Evolutionary conservation across 2,329 filamentous ascomycete genomes (phyloP).

Genomic region (Oidium heveae): DNA sequence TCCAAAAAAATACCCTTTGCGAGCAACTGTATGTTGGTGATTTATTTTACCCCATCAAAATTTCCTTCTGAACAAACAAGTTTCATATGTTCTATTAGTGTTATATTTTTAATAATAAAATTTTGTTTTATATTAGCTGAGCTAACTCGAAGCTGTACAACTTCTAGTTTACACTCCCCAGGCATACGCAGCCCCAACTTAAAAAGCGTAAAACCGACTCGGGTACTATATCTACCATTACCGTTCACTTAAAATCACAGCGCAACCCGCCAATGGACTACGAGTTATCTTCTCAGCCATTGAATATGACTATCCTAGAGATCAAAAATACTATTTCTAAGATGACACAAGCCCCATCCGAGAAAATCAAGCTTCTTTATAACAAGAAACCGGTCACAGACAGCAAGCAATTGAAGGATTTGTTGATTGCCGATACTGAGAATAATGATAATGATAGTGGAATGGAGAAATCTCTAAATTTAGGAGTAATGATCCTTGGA

Average conservation of each 20-base stretch:
- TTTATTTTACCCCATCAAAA: no score
- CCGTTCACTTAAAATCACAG: constrained; percentile 45
- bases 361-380: constrained; percentile 65
- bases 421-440: constrained; percentile 23
- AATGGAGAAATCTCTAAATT: constrained; percentile 33
- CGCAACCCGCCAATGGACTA: constrained; percentile 50
- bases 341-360: constrained; percentile 35
- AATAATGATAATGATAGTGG: constrained; percentile 26
- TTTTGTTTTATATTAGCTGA: no score
- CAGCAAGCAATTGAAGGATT: constrained; percentile 50
- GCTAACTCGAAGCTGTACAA: not conserved
- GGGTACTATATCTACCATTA: constrained; percentile 26
- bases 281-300: constrained; percentile 33
- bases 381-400: constrained; percentile 71
- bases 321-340: constrained; percentile 45
- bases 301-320: constrained; percentile 51
- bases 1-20: constrained; percentile 48
- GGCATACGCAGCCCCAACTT: constrained; percentile 31
- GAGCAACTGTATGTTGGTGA: constrained; percentile 38
- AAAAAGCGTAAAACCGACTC: constrained; percentile 21
- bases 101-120: no score
- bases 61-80: no score
- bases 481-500: constrained; percentile 72
- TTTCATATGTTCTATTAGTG: no score
- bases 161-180: constrained; percentile 43